Conservation (phyloP, 169 alveolate genomes). For the Eimeria maxima region DNA sequence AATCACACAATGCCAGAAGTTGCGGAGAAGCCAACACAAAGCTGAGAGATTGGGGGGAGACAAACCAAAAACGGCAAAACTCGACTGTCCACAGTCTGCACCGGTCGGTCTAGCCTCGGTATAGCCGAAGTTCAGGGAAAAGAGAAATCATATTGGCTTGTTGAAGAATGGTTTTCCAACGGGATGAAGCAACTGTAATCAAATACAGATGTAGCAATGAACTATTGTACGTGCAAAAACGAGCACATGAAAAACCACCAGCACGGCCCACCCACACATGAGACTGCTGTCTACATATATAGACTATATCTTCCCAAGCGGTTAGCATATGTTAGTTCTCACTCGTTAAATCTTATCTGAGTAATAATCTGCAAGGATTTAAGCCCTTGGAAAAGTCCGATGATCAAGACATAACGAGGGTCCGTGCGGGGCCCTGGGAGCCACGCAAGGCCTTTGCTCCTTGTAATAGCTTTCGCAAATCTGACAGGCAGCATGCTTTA, state of each 20-base stretch:
- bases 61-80: neutral
- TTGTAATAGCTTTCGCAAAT: neutral
- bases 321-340: neutral
- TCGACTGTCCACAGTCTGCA: neutral
- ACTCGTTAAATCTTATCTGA: neutral
- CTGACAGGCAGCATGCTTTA: neutral
- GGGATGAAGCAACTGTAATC: neutral
- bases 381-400: neutral
- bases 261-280: neutral
- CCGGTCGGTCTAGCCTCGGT: neutral
- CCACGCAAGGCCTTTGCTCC: neutral
- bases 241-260: neutral
- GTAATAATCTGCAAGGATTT: neutral
- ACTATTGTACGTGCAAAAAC: neutral
- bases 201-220: neutral
- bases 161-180: neutral
- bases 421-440: conserved; percentile 34
- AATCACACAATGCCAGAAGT: neutral
- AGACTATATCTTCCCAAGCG: neutral
- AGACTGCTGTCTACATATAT: neutral
- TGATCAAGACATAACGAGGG: neutral
- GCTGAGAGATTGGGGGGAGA: neutral
- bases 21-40: neutral
- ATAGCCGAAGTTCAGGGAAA: neutral
- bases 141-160: neutral